phyloP scores from a whole-genome alignment of 2,329 filamentous ascomycete genomes.

The Waltergamsia citrina region DNA sequence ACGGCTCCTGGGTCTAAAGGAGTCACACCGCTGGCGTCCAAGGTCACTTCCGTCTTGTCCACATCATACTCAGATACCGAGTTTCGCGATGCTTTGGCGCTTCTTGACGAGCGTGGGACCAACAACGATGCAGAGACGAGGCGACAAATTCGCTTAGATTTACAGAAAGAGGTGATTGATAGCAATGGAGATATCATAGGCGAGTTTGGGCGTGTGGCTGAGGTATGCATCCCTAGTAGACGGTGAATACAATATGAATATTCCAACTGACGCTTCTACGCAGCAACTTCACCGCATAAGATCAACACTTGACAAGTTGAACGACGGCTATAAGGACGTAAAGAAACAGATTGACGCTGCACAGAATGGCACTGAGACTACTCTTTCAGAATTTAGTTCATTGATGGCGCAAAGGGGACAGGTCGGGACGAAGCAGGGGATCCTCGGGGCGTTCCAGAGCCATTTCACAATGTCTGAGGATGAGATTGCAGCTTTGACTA shows the following conservation, averaged over 20 bases:
- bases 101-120: constrained; percentile 64
- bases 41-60: constrained; percentile 78
- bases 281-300: constrained; percentile 86
- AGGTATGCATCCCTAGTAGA: constrained; percentile 49
- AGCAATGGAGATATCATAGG: constrained; percentile 83
- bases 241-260: neutral
- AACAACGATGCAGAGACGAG: constrained; percentile 70
- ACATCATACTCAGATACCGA: constrained; percentile 89
- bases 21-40: constrained; percentile 64
- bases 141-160: constrained; percentile 67
- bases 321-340: constrained; percentile 73
- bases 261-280: constrained; percentile 15
- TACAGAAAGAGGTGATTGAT: constrained; percentile 87
- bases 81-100: constrained; percentile 73
- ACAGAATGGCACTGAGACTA: constrained; percentile 61
- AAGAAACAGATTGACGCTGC: constrained; percentile 67
- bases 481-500: constrained; percentile 66
- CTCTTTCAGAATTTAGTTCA: constrained; percentile 66
- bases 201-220: constrained; percentile 83
- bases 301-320: constrained; percentile 65
- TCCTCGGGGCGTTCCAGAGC: constrained; percentile 66
- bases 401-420: constrained; percentile 66
- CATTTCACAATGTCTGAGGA: constrained; percentile 82
- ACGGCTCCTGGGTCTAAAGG: constrained; percentile 74
- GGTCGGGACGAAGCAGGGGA: constrained; percentile 68